Conservation (phyloP, 306 rosid genomes). For the Cucurbita argyrosperma region DNA sequence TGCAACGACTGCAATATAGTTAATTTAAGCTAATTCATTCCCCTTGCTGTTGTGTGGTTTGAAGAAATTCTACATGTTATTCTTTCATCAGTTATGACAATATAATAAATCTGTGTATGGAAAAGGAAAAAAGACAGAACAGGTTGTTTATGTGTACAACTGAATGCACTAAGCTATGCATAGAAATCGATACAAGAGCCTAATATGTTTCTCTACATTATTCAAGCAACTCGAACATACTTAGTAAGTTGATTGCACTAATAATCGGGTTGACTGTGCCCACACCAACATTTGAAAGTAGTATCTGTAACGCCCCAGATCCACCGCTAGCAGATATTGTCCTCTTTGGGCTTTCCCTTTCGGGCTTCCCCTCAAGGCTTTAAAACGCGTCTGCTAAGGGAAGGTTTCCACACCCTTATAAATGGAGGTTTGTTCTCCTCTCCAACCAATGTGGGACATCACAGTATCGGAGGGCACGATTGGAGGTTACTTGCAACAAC, state of each 20-base stretch:
- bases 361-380: too few relatives aligned
- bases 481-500: background rate
- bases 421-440: too few relatives aligned
- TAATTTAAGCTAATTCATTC: background rate
- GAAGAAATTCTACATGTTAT: background rate
- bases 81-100: background rate
- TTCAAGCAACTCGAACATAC: background rate
- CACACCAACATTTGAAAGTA: background rate
- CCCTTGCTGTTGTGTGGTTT: background rate
- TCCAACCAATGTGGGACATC: too few relatives aligned
- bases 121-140: background rate
- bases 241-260: background rate
- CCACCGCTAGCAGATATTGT: too few relatives aligned
- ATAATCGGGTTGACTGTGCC: background rate
- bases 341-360: too few relatives aligned
- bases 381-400: too few relatives aligned
- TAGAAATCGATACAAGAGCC: background rate
- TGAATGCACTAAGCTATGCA: background rate
- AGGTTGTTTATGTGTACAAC: background rate
- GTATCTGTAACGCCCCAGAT: background rate
- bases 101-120: background rate
- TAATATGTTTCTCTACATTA: background rate
- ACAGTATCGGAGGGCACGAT: background rate
- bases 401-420: too few relatives aligned
- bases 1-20: slow-evolving; percentile 25